Percentiles rank a stretch among this genome's conserved stretches.
Evolutionary conservation across 257 asterid species (phyloP).

Genomic region (Lantana camara): DNA sequence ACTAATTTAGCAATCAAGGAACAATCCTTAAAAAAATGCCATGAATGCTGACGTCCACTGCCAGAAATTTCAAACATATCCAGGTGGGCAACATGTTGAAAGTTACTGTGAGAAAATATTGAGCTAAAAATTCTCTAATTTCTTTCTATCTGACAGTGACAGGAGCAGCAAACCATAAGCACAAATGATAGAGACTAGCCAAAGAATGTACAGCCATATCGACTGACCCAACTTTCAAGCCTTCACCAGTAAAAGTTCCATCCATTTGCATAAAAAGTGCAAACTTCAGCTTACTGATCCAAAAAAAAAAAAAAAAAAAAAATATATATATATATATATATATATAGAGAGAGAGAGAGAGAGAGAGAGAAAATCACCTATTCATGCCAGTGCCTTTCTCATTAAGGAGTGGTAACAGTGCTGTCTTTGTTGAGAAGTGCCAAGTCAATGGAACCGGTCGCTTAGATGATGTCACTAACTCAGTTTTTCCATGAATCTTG

Average conservation of each 20-base stretch:
- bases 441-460: conserved; percentile 98
- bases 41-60: conserved; percentile 1
- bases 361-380: conserved; percentile 80
- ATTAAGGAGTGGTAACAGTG: conserved; percentile 81
- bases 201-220: conserved; percentile 14
- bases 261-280: background rate
- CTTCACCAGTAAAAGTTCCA: conserved; percentile 22
- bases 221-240: conserved; percentile 1
- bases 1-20: background rate
- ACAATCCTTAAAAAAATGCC: background rate
- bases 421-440: conserved; percentile 88
- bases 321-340: no score
- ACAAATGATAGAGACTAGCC: conserved; percentile 15
- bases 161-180: background rate
- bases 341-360: no score
- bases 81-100: background rate
- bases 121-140: background rate
- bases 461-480: conserved; percentile 85
- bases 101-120: conserved; percentile 1
- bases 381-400: conserved; percentile 95
- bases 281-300: conserved; percentile 15
- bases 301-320: conserved; percentile 15
- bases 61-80: background rate
- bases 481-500: conserved; percentile 98
- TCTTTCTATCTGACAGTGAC: conserved; percentile 3